A percentile compares a stretch with the other conserved stretches of the same genome.
These are phyloP conservation scores for Cytospora mali DNA, from an alignment of 2,329 filamentous ascomycete genomes.

Conservation along the genomic window DNA sequence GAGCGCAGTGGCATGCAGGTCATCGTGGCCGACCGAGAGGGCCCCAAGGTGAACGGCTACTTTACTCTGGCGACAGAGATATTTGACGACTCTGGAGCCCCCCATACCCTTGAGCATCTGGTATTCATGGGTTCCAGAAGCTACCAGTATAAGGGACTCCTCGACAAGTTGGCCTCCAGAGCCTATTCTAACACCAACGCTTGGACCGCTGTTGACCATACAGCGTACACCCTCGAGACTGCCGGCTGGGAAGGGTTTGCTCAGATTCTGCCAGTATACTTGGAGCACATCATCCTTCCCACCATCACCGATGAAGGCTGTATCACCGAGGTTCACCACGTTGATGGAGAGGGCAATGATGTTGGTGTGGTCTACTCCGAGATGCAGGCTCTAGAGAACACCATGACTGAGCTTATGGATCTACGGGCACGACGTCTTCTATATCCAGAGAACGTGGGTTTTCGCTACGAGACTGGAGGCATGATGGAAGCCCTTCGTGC, in stretches of 20 bases:
- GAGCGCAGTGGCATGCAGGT: constrained; percentile 92
- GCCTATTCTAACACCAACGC: constrained; percentile 95
- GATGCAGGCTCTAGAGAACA: constrained; percentile 95
- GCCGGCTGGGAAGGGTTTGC: constrained; percentile 97
- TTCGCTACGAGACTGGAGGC: constrained; percentile 96
- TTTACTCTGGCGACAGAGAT: constrained; percentile 97
- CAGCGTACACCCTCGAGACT: constrained; percentile 91
- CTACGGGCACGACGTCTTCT: constrained; percentile 76
- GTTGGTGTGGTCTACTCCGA: constrained; percentile 98
- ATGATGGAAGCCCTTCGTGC: constrained; percentile 91
- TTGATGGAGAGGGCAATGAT: constrained; percentile 91
- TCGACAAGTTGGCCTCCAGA: constrained; percentile 91
- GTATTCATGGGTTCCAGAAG: constrained; percentile 90
- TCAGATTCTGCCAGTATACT: constrained; percentile 89
- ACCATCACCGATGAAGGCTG: constrained; percentile 92
- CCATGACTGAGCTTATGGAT: constrained; percentile 83
- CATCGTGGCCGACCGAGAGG: constrained; percentile 86
- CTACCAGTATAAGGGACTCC: constrained; percentile 91
- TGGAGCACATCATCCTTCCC: constrained; percentile 90
- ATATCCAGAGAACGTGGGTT: constrained; percentile 88
- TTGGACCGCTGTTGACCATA: constrained; percentile 96
- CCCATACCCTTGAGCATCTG: constrained; percentile 81
- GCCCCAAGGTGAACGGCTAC: constrained; percentile 93
- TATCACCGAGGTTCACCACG: constrained; percentile 93
- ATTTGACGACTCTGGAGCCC: constrained; percentile 93